Evolutionary conservation across 2,329 filamentous ascomycete genomes (phyloP), one percentile per base, ranked within the genome.

Genomic region (Ceratocystis albifundus): DNA sequence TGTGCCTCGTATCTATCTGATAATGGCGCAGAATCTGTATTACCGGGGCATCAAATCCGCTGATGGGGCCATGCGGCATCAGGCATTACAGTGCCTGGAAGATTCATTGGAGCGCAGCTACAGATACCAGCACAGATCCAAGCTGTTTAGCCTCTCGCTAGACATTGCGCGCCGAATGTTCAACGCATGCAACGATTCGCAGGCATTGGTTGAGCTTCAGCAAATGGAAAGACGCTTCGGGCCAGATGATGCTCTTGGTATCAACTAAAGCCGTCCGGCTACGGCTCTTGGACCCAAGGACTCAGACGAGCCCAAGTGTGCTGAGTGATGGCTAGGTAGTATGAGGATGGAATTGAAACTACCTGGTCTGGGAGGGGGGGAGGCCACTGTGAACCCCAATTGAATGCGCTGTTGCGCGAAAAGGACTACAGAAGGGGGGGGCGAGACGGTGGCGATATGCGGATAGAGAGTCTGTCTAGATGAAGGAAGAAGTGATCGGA

Each of bases 1-100:
- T 8, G 5, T 59, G 8, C 55, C 55, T 2, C 55, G 55, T n/a
- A 59, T 59, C 55, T 32, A 32, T 25, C 28, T 59, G 5, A 59
- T 59, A 8, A 36, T 59, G 55, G 55, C 55, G 17, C 55, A 59
- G 55, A 59, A 59, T 36, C 55, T 59, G 20, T 59, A 59, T 30
- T 59, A 59, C 55, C 55, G 55, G 8, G 55, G 55, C n/a, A 17
- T 59, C 20, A 32, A n/a, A n/a, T 59, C 28, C 15, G 20, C 55
- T 3, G 28, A 59, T 20, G 28, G 36, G 4, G 17, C 17, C 25
- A 7, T 32, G 6, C 55, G 17, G 6, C 7, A 20, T 4, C 55
- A n/a, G 55, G 55, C 55, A 3, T 32, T 59, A 6, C 28, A 59
- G 2, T 59, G 55, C 12, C 55, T 59, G 25, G 55, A 59, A 20